These are phyloP conservation scores for Zymoseptoria tritici DNA, from an alignment of 2,329 filamentous ascomycete genomes.

Conservation along the genomic window DNA sequence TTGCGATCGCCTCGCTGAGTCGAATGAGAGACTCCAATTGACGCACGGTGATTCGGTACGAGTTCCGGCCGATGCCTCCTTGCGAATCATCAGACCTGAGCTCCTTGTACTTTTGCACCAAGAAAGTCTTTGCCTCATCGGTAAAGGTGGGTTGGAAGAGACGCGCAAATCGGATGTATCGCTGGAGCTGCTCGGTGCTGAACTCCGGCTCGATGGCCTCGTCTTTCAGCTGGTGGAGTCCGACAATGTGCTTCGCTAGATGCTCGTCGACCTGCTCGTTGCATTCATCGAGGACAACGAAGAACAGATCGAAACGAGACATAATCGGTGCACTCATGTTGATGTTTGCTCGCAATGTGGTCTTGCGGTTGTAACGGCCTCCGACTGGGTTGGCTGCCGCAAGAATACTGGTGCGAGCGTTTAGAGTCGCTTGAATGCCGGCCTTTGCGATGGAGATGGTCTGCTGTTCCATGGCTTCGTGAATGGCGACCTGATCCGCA, in stretches of 20 bases:
- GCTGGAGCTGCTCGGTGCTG: slow-evolving; percentile 89
- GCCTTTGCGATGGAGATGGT: slow-evolving; percentile 98
- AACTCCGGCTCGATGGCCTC: slow-evolving; percentile 88
- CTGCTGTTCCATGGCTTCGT: slow-evolving; percentile 99
- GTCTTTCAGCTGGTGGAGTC: slow-evolving; percentile 86
- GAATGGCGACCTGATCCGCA: slow-evolving; percentile 91
- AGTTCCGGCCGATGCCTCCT: slow-evolving; percentile 87
- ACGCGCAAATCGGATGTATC: slow-evolving; percentile 91
- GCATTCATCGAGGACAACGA: slow-evolving; percentile 93
- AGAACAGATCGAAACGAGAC: slow-evolving; percentile 98
- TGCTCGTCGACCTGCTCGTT: slow-evolving; percentile 87
- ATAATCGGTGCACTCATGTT: slow-evolving; percentile 99
- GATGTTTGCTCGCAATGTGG: slow-evolving; percentile 86
- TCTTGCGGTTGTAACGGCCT: slow-evolving; percentile 94
- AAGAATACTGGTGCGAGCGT: slow-evolving; percentile 89
- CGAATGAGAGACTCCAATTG: slow-evolving; percentile 95
- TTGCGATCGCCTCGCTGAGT: slow-evolving; percentile 93
- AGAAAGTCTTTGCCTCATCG: slow-evolving; percentile 71
- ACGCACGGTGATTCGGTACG: slow-evolving; percentile 93
- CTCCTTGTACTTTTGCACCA: slow-evolving; percentile 94
- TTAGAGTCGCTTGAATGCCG: slow-evolving; percentile 94
- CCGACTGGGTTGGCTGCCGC: slow-evolving; percentile 94
- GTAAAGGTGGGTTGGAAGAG: slow-evolving; percentile 94
- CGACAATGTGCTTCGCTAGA: slow-evolving; percentile 88
- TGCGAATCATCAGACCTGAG: slow-evolving; percentile 88